Evolutionary conservation across 257 asterid genomes (phyloP).

Genomic region (Catharanthus roseus): DNA sequence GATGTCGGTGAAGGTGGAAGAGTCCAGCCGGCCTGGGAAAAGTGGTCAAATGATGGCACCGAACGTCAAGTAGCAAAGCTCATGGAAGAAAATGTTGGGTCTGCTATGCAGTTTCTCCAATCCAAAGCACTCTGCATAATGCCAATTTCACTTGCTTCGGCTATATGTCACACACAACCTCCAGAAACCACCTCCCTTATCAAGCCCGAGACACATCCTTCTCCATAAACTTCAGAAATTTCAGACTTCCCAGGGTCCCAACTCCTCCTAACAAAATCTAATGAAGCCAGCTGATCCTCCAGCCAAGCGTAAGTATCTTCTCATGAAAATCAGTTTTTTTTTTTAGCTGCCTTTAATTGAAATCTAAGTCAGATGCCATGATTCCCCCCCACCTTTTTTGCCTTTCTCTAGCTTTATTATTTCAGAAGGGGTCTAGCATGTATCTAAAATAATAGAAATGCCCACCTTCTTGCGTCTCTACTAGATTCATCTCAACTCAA

Average conservation of each 20-base stretch:
- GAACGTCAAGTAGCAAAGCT: constrained; percentile 95
- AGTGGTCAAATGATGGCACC: constrained; percentile 98
- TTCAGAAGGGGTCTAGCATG: constrained; percentile 21
- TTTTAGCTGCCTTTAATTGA: constrained; percentile 26
- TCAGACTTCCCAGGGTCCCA: constrained; percentile 10
- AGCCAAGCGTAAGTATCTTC: constrained; percentile 4
- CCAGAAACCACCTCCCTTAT: constrained; percentile 51
- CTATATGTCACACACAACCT: constrained; percentile 77
- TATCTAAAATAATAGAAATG: constrained; percentile 34
- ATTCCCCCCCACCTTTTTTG: constrained; percentile 23
- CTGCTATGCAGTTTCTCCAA: constrained; percentile 97
- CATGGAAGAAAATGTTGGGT: constrained; percentile 96
- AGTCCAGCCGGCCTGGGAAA: constrained; percentile 93
- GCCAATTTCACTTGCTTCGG: constrained; percentile 94
- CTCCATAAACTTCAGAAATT: constrained; percentile 29
- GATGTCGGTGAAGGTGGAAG: constrained; percentile 61
- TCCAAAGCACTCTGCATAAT: constrained; percentile 95
- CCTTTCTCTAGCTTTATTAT: constrained; percentile 25
- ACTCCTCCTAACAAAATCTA: constrained; percentile 22
- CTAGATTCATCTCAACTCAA: constrained; percentile 46
- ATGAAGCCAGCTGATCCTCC: constrained; percentile 5
- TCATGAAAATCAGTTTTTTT: constrained; percentile 12
- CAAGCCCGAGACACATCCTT: constrained; percentile 69
- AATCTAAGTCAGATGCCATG: constrained; percentile 36
- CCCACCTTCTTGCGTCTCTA: constrained; percentile 20